Base-by-base conservation (phyloP, 306 rosid genomes). In the Gastrolobium villosum region DNA sequence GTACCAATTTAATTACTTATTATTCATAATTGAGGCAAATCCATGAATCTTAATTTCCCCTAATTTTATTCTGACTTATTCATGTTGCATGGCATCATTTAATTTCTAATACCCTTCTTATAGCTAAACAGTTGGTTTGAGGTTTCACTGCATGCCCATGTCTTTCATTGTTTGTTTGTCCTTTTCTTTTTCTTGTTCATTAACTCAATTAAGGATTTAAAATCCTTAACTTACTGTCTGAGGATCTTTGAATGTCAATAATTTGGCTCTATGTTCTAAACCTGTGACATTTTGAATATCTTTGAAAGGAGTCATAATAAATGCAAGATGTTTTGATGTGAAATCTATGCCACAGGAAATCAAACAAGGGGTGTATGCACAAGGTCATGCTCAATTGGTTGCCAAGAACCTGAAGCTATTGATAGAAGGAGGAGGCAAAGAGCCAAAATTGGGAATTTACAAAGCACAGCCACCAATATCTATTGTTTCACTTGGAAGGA, bases 401-500 rank as follows among this genome's bases (percentile, higher is more conserved):
- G 94, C 92, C 26, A 92, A 92, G 86, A 94, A 90, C 87, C 30
- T 94, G 77, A 92, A 77, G 81, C 32, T 88, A 52, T 26, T 89
- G 80, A 86, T 88, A 74, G 82, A 79, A 11, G 81, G 69, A 40
- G 92, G 85, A 41, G 87, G 65, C 62, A 87, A 81, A 80, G 92
- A 83, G 26, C 65, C 46, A 31, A 90, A 86, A 71, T 49, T 92
- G 65, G 85, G 83, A 48, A 83, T 32, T 28, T 92, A 94, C 48
- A 71, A 79, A 75, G 87, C 94, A 60, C 74, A 82, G 7, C 70
- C 90, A 10, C 54, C 84, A 56, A 63, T 81, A 7, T 92, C 96
- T 13, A 63, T 90, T 62, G 90, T 94, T 68, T 92, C 98, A 15
- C 92, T 90, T 13, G 97, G 98, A 69, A 86, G 94, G 81, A 92